Evolutionary conservation across 345 rosid genomes (phyloP).

Genomic region (Eutrema heterophyllum): DNA sequence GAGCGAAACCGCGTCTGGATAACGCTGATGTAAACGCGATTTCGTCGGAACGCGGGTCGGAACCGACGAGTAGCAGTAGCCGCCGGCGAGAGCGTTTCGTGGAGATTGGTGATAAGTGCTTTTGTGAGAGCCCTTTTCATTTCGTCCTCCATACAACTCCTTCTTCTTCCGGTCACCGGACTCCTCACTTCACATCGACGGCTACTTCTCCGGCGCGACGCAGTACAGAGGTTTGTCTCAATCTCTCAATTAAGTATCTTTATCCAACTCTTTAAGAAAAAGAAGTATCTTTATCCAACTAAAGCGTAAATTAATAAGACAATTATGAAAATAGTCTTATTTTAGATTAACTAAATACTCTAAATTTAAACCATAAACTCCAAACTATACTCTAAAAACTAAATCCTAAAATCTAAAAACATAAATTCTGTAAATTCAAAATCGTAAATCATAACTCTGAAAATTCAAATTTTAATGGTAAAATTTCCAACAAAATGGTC

Average conservation of each 20-base stretch:
- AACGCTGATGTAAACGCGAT: constrained; percentile 13
- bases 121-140: constrained; percentile 68
- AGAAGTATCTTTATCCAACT: not conserved
- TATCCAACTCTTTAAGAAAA: not conserved
- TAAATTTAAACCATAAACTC: not conserved
- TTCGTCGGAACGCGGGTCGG: constrained; percentile 23
- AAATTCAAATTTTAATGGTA: not conserved
- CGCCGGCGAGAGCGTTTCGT: constrained; percentile 10
- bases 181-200: constrained; percentile 73
- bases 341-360: not conserved
- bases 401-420: not conserved
- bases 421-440: not conserved
- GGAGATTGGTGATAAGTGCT: constrained; percentile 30
- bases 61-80: constrained; percentile 22
- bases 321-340: not conserved
- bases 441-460: not conserved
- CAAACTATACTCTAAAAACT: not conserved
- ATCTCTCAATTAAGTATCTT: not conserved
- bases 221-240: constrained; percentile 29
- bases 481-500: not conserved
- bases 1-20: constrained; percentile 30
- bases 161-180: constrained; percentile 43
- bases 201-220: constrained; percentile 48
- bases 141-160: constrained; percentile 55
- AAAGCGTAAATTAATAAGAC: not conserved